Conservation (phyloP, 2,329 filamentous ascomycete species). For the Paecilomyces formosus region DNA sequence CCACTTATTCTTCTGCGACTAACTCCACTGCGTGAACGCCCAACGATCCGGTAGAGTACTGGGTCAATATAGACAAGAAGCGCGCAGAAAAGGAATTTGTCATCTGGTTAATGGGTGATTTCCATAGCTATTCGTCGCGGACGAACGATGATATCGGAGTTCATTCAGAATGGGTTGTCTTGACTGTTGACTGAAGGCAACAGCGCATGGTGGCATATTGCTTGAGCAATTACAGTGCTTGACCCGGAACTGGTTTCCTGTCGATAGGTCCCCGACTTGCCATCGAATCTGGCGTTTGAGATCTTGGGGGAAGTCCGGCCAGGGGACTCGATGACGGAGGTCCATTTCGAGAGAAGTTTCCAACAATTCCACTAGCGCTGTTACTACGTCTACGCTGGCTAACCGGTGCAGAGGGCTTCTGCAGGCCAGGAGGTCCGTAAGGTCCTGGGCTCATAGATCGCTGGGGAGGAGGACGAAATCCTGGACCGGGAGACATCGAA, state of each 20-base stretch:
- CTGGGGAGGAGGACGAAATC: conserved; percentile 15
- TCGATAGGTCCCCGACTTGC: conserved; percentile 34
- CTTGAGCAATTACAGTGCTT: conserved; percentile 27
- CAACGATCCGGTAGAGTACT: background rate
- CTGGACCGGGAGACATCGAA: conserved; percentile 26
- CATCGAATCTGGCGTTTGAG: conserved; percentile 40
- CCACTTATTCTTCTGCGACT: background rate
- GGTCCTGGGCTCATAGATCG: conserved; percentile 36
- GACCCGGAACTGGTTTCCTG: conserved; percentile 52
- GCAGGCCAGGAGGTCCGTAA: conserved; percentile 34
- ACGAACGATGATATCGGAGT: background rate
- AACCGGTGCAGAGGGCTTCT: conserved; percentile 31
- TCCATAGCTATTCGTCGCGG: background rate
- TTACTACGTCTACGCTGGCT: conserved; percentile 36
- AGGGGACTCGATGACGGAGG: conserved; percentile 20
- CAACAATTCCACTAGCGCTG: conserved; percentile 29
- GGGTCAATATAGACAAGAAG: background rate
- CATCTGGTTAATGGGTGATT: background rate
- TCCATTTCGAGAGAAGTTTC: conserved; percentile 11
- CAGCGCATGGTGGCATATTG: background rate
- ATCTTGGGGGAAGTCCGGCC: conserved; percentile 17
- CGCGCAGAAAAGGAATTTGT: background rate
- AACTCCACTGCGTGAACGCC: background rate
- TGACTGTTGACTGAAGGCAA: background rate
- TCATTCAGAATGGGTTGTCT: background rate